phyloP scores from a whole-genome alignment of 1,139 yeast genomes.

The Debaryomycetaceae sp. region DNA sequence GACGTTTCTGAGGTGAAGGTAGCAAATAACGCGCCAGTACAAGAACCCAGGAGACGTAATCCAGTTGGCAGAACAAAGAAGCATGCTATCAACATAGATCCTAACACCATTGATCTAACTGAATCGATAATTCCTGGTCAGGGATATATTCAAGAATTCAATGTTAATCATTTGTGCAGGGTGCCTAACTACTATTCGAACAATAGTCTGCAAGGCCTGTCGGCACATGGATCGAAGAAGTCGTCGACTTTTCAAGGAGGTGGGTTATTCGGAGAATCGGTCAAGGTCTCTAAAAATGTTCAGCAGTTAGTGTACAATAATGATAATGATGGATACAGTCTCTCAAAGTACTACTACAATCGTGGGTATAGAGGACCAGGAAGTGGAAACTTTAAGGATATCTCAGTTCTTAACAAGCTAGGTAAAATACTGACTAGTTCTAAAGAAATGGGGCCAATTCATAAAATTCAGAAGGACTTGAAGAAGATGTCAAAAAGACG shows the following conservation, averaged over 20 bases:
- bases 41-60: constrained; percentile 16
- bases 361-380: constrained; percentile 46
- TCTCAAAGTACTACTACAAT: constrained; percentile 39
- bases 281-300: constrained; percentile 32
- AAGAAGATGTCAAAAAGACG: constrained; percentile 17
- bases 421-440: constrained; percentile 27
- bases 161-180: constrained; percentile 38
- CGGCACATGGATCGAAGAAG: constrained; percentile 4
- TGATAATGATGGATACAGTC: constrained; percentile 34
- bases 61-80: constrained; percentile 32
- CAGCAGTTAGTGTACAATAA: constrained; percentile 35
- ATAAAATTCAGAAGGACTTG: constrained; percentile 14
- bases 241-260: constrained; percentile 15
- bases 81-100: constrained; percentile 33
- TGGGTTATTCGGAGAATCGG: constrained; percentile 20
- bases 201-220: constrained; percentile 13
- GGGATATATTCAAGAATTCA: constrained; percentile 45
- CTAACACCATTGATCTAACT: constrained; percentile 36
- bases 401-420: constrained; percentile 39
- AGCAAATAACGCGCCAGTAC: constrained; percentile 10
- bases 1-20: constrained; percentile 26
- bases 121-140: constrained; percentile 46
- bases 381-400: constrained; percentile 47
- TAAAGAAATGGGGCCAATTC: constrained; percentile 15
- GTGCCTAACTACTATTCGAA: constrained; percentile 44